phyloP scores from a whole-genome alignment of 495 filamentous ascomycete genomes.

The Penicillium herquei region DNA sequence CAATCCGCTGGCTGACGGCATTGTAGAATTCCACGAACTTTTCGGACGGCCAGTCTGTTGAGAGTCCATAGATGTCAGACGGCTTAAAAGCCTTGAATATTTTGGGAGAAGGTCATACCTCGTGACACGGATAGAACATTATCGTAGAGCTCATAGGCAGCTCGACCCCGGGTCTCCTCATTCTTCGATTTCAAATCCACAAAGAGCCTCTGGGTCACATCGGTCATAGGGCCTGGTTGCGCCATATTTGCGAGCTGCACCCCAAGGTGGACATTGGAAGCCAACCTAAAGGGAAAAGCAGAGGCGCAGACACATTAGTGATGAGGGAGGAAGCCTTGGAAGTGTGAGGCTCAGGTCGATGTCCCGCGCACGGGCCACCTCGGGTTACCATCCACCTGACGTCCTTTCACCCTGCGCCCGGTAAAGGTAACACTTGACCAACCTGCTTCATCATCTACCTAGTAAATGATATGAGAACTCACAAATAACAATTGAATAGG shows the following conservation, averaged over 20 bases:
- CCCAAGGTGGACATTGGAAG: conserved; percentile 48
- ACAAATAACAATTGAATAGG: no score
- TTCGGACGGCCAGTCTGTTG: conserved; percentile 69
- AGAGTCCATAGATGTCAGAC: conserved; percentile 3
- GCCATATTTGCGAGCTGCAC: conserved; percentile 47
- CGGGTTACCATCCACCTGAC: conserved; percentile 4
- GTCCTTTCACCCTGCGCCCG: background rate
- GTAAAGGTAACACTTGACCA: no score
- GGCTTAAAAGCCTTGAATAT: background rate
- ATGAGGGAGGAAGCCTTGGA: conserved; percentile 17
- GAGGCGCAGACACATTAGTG: conserved; percentile 26
- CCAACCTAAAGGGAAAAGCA: conserved; percentile 34
- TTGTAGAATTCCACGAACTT: conserved; percentile 79
- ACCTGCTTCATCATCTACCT: no score
- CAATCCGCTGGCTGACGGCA: conserved; percentile 71
- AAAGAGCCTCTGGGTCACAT: conserved; percentile 49
- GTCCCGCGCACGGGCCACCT: conserved; percentile 25
- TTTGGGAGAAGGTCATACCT: conserved; percentile 30
- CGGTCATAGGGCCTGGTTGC: conserved; percentile 48
- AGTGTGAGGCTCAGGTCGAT: conserved; percentile 26
- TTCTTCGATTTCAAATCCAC: conserved; percentile 53
- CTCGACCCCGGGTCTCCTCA: conserved; percentile 48
- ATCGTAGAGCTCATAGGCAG: conserved; percentile 52
- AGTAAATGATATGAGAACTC: no score
- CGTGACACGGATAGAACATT: conserved; percentile 50